Percentiles rank a stretch among this genome's conserved stretches.
phyloP scores from a whole-genome alignment of 164 flowering plant genomes.

The Nymphaea colorata region DNA sequence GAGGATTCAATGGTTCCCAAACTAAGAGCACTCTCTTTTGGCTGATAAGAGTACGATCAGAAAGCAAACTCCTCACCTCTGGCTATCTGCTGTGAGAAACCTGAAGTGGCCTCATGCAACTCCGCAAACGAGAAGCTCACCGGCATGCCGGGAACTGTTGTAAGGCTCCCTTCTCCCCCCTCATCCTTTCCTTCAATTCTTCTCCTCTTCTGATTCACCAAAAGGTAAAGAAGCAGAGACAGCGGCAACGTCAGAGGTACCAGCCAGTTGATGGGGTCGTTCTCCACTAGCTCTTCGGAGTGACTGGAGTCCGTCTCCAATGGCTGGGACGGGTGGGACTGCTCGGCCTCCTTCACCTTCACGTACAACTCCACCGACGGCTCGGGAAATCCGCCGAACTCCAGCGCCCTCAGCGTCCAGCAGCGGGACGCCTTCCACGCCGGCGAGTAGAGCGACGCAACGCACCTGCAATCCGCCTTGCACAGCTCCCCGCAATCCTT shows the following conservation, averaged over 20 bases:
- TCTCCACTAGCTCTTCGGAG: no score
- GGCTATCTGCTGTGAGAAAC: slow-evolving; percentile 35
- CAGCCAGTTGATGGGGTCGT: no score
- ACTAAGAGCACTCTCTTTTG: no score
- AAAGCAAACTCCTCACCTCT: slow-evolving; percentile 30
- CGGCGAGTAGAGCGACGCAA: slow-evolving; percentile 82
- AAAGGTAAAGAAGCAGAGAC: not conserved
- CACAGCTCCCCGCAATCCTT: slow-evolving; percentile 73
- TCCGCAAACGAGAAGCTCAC: slow-evolving; percentile 58
- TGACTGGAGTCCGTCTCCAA: no score
- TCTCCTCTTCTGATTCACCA: not conserved
- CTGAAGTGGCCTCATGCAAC: slow-evolving; percentile 31
- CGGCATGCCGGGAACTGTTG: slow-evolving; percentile 61
- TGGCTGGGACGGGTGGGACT: no score
- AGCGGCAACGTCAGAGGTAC: not conserved
- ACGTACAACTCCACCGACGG: slow-evolving; percentile 65
- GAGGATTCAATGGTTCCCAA: no score
- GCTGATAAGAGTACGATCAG: not conserved
- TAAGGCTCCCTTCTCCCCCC: slow-evolving; percentile 28
- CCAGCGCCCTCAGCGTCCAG: slow-evolving; percentile 68
- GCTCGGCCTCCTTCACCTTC: slow-evolving; percentile 19
- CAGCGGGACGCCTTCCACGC: slow-evolving; percentile 72
- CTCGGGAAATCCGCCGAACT: slow-evolving; percentile 79
- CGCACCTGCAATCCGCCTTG: slow-evolving; percentile 62
- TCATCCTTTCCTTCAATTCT: slow-evolving; percentile 7